A percentile compares a stretch with the other conserved stretches of the same genome.
Conservation (phyloP, 2,329 filamentous ascomycete genomes). For the Didymella lethalis region DNA sequence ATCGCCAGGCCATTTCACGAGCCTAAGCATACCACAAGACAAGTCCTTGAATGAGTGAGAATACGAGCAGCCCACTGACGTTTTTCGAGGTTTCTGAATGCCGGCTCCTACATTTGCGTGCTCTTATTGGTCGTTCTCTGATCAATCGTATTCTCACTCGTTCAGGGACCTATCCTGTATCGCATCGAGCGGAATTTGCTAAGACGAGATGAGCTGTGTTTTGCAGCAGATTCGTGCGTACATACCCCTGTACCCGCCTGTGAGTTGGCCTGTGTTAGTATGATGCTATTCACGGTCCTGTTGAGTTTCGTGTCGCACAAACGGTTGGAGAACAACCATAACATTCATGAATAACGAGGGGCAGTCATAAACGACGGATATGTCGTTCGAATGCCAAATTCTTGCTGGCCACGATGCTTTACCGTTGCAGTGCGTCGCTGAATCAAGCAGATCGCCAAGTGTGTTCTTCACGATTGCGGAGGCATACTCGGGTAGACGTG, state of each 20-base stretch:
- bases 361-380: neutral
- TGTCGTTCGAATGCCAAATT: neutral
- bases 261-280: too few relatives aligned
- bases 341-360: neutral
- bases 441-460: neutral
- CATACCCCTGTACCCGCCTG: constrained; percentile 2
- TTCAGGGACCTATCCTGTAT: neutral
- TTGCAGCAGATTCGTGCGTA: neutral
- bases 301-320: neutral
- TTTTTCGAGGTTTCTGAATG: too few relatives aligned
- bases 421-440: neutral
- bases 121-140: too few relatives aligned
- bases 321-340: neutral
- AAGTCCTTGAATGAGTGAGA: too few relatives aligned
- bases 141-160: too few relatives aligned
- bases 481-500: neutral
- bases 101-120: too few relatives aligned
- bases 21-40: too few relatives aligned
- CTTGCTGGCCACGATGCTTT: neutral
- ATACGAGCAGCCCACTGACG: too few relatives aligned
- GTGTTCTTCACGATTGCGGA: neutral
- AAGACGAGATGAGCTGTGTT: neutral
- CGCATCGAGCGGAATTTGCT: constrained; percentile 1
- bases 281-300: neutral
- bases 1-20: neutral